These are phyloP conservation scores for Xylaria flabelliformis DNA, from an alignment of 495 filamentous ascomycete species.

Conservation along the genomic window DNA sequence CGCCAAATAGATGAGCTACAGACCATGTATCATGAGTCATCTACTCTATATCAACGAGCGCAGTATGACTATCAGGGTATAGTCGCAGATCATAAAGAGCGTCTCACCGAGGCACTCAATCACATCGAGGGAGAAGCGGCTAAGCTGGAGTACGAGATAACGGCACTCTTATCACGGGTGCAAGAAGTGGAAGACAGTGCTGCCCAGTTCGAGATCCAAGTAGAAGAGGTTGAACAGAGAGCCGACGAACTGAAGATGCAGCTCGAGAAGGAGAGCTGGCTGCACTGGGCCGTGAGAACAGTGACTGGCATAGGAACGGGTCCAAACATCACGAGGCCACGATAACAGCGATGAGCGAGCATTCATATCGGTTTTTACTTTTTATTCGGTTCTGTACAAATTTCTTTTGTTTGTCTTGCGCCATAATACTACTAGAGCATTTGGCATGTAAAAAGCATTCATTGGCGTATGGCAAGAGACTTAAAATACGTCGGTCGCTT, in stretches of 20 bases:
- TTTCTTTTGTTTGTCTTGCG: not conserved
- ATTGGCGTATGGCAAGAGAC: not conserved
- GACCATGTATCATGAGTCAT: slow-evolving; percentile 68
- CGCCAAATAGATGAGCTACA: slow-evolving; percentile 71
- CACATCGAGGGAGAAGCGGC: slow-evolving; percentile 83
- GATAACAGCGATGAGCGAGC: slow-evolving; percentile 22
- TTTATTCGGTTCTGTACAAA: not conserved
- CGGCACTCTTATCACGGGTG: slow-evolving; percentile 78
- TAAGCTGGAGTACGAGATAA: slow-evolving; percentile 94
- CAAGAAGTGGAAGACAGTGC: slow-evolving; percentile 88
- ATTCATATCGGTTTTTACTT: not conserved
- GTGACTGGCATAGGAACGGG: slow-evolving; percentile 66
- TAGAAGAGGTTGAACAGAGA: slow-evolving; percentile 76
- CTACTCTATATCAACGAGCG: slow-evolving; percentile 67
- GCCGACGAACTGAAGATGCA: slow-evolving; percentile 72
- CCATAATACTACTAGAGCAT: not conserved
- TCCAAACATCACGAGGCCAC: slow-evolving; percentile 56
- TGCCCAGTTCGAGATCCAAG: slow-evolving; percentile 78
- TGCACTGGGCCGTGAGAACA: slow-evolving; percentile 64
- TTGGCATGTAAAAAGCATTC: slow-evolving; percentile 11
- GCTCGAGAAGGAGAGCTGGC: slow-evolving; percentile 67
- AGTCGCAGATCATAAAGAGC: slow-evolving; percentile 67
- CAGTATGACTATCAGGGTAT: slow-evolving; percentile 70
- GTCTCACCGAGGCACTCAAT: slow-evolving; percentile 75
- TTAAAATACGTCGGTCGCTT: not conserved